A percentile compares a stretch with the other conserved stretches of the same genome.
phyloP scores from a whole-genome alignment of 2,329 filamentous ascomycete genomes.

The Xylaria polymorpha region DNA sequence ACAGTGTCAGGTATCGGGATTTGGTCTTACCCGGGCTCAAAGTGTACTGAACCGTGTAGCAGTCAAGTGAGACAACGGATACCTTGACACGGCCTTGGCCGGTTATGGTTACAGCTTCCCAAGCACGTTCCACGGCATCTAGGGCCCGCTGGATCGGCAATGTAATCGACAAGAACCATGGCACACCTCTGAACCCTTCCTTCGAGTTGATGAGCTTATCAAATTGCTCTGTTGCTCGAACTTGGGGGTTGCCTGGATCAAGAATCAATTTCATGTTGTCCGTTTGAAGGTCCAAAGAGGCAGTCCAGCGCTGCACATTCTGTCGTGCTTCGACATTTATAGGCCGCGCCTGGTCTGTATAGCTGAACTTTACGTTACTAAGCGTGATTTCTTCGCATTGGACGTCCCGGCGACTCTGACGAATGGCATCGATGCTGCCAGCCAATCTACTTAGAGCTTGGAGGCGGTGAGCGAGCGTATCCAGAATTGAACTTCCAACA shows the following conservation, averaged over 20 bases:
- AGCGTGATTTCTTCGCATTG: constrained; percentile 70
- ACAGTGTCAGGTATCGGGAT: constrained; percentile 59
- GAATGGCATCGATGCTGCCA: constrained; percentile 74
- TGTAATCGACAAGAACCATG: constrained; percentile 67
- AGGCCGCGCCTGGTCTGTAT: constrained; percentile 57
- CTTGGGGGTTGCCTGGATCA: constrained; percentile 73
- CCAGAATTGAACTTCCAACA: constrained; percentile 69
- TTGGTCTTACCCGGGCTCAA: constrained; percentile 50
- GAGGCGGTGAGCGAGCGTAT: constrained; percentile 68
- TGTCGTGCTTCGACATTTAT: constrained; percentile 35
- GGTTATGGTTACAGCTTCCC: constrained; percentile 57
- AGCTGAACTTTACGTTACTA: constrained; percentile 74
- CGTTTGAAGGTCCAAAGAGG: constrained; percentile 67
- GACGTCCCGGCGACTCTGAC: constrained; percentile 65
- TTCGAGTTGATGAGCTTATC: constrained; percentile 59
- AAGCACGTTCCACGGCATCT: constrained; percentile 67
- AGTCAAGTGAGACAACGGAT: constrained; percentile 66
- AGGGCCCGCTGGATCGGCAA: constrained; percentile 73
- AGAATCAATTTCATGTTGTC: constrained; percentile 69
- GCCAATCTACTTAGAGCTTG: constrained; percentile 77
- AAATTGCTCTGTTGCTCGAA: constrained; percentile 70
- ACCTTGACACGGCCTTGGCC: constrained; percentile 63
- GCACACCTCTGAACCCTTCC: constrained; percentile 64
- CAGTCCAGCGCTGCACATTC: constrained; percentile 58
- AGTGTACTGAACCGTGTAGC: constrained; percentile 66